These are phyloP conservation scores for Verruconis gallopava DNA, from an alignment of 2,329 filamentous ascomycete genomes.

Conservation along the genomic window DNA sequence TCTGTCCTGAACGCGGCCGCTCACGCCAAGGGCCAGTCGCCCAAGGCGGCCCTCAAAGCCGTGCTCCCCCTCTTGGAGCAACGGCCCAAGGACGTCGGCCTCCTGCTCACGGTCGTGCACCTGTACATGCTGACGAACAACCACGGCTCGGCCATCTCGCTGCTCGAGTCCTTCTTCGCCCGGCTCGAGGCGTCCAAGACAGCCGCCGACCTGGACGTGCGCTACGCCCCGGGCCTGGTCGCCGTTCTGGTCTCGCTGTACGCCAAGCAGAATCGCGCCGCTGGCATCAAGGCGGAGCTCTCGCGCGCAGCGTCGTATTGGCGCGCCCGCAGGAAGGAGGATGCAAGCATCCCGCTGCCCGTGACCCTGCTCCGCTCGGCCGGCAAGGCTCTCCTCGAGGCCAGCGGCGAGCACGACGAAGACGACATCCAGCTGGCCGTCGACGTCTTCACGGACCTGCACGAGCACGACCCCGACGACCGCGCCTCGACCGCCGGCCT, in stretches of 20 bases:
- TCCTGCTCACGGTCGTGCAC: conserved; percentile 68
- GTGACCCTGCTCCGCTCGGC: conserved; percentile 57
- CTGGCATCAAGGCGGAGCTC: conserved; percentile 59
- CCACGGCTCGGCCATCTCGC: conserved; percentile 56
- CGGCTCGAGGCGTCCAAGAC: conserved; percentile 51
- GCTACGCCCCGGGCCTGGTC: conserved; percentile 75
- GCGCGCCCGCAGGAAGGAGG: conserved; percentile 44
- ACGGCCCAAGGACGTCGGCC: conserved; percentile 65
- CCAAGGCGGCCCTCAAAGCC: conserved; percentile 55
- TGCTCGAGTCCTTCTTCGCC: conserved; percentile 63
- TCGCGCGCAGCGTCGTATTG: conserved; percentile 72
- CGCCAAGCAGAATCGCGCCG: conserved; percentile 58
- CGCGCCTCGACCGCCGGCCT: conserved; percentile 64
- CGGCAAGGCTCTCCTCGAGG: conserved; percentile 70
- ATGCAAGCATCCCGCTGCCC: conserved; percentile 15
- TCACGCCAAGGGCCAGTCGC: conserved; percentile 48
- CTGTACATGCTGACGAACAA: conserved; percentile 64
- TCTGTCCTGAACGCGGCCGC: conserved; percentile 64
- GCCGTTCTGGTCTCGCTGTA: conserved; percentile 71
- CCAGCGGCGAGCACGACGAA: conserved; percentile 52
- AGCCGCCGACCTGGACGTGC: conserved; percentile 44
- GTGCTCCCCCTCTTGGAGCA: conserved; percentile 58
- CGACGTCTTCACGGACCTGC: conserved; percentile 65
- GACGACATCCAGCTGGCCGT: conserved; percentile 59
- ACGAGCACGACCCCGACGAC: conserved; percentile 52